These are phyloP conservation scores for Solanum verrucosum DNA, from an alignment of 257 asterid species.

Conservation along the genomic window DNA sequence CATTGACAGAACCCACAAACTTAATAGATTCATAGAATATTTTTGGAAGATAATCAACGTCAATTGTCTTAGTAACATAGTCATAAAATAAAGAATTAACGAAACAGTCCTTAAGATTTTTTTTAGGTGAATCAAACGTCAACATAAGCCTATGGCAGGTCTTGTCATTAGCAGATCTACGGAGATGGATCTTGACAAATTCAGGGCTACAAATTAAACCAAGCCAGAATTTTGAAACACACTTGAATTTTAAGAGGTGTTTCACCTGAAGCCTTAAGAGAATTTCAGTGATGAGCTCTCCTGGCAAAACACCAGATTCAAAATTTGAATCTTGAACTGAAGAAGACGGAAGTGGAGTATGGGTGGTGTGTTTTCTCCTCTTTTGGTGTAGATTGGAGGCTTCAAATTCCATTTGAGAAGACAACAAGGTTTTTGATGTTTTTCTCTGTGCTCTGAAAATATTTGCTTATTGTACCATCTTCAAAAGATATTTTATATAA, in stretches of 20 bases:
- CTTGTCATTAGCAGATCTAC: background rate
- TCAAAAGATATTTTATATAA: too few species aligned
- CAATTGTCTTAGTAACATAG: background rate
- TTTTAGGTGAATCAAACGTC: background rate
- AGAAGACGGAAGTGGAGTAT: background rate
- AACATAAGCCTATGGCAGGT: background rate
- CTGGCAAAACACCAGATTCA: background rate
- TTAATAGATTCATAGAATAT: background rate
- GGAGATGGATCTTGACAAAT: background rate
- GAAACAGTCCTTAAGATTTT: background rate
- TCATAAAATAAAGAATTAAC: background rate
- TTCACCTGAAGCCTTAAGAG: background rate
- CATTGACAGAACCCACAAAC: background rate
- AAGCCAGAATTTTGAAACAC: background rate
- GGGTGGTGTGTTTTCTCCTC: too few species aligned
- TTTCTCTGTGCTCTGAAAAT: background rate
- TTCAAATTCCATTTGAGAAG: background rate
- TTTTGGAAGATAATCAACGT: background rate
- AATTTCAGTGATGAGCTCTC: background rate
- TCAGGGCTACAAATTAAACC: background rate
- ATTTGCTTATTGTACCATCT: background rate
- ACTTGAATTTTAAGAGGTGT: background rate
- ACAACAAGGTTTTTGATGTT: background rate
- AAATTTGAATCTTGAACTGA: background rate
- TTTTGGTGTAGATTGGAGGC: background rate